Evolutionary conservation across 2,329 filamentous ascomycete species (phyloP), one percentile per base, ranked within the genome.

Genomic region (Westerdykella sp.): DNA sequence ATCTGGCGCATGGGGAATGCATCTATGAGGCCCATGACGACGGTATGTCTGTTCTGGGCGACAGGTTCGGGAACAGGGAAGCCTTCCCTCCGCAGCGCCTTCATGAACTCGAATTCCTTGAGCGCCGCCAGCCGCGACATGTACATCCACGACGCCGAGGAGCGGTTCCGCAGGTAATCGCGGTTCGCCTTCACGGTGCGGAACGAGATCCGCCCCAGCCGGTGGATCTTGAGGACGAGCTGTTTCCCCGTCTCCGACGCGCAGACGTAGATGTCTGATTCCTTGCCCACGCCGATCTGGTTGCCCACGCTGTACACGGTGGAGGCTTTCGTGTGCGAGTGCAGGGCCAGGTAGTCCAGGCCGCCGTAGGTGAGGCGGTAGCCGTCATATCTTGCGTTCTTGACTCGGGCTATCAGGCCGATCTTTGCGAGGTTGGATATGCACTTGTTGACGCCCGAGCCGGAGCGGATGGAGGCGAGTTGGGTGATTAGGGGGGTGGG

Each of bases 361-460:
- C 93, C 93, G 57, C 93, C 93, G 65, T 98, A 98, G 6, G 91
- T 95, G 42, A 98, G 78, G 41, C 94, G 83, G 71, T 98, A 98
- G 48, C 93, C 93, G 61, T 98, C 93, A 70, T 98, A 98, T 68
- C 88, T 91, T 50, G 91, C 87, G 67, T 97, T 95, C 69, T 95
- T 95, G 55, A 95, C 82, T 55, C 86, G 86, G 36, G 86, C 89
- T 58, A 98, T 95, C 57, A 98, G 77, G 47, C 87, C 87, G 39
- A 84, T 83, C 69, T 98, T 98, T 50, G 93, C 93, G 41, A 98
- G 81, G 41, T 81, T 84, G 18, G 90, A 95, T 55, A 98, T 97
- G 62, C 83, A 84, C 59, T 78, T 86, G 68, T 93, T 86, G 15
- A 95, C 88, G 47, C 87, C 86, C 56, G 78, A 84, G 52, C 80